Evolutionary conservation across 1,284 basidiomycete species (phyloP).

Genomic region (Lentinula novae-zelandiae): DNA sequence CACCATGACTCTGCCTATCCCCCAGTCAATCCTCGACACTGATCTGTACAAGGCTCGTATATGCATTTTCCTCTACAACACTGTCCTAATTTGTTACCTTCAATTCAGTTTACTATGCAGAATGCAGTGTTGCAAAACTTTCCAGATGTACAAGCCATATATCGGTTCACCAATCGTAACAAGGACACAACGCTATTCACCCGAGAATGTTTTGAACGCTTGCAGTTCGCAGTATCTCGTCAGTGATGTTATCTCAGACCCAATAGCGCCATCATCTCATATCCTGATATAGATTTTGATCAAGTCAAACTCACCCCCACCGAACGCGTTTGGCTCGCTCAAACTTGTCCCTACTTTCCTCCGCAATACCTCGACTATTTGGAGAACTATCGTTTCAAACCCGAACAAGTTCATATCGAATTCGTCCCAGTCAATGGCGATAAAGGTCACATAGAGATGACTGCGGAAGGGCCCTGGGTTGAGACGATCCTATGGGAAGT

Average conservation of each 20-base stretch:
- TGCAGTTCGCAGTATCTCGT: constrained; percentile 68
- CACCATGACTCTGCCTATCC: constrained; percentile 22
- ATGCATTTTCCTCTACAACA: background rate
- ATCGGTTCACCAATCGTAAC: constrained; percentile 87
- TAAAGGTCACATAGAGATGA: constrained; percentile 71
- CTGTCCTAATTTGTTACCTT: too few relatives aligned
- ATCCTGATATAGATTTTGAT: constrained; percentile 53
- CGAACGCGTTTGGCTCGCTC: constrained; percentile 70
- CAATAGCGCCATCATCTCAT: background rate
- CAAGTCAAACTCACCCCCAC: constrained; percentile 55
- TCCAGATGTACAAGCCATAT: constrained; percentile 63
- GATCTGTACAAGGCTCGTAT: constrained; percentile 87
- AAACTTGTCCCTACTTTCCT: constrained; percentile 76
- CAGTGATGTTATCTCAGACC: constrained; percentile 11
- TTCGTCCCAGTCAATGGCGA: constrained; percentile 61
- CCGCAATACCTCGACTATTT: constrained; percentile 79
- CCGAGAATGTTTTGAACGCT: constrained; percentile 62
- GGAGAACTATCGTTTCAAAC: constrained; percentile 69
- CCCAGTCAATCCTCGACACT: constrained; percentile 81
- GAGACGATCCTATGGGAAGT: constrained; percentile 97
- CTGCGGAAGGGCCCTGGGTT: constrained; percentile 76
- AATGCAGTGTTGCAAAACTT: constrained; percentile 88
- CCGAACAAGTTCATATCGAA: constrained; percentile 71
- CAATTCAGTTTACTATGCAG: constrained; percentile 88
- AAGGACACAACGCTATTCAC: constrained; percentile 65